Conservation (phyloP, 768 basidiomycete species). For the Pleurotus salmoneostramineus region DNA sequence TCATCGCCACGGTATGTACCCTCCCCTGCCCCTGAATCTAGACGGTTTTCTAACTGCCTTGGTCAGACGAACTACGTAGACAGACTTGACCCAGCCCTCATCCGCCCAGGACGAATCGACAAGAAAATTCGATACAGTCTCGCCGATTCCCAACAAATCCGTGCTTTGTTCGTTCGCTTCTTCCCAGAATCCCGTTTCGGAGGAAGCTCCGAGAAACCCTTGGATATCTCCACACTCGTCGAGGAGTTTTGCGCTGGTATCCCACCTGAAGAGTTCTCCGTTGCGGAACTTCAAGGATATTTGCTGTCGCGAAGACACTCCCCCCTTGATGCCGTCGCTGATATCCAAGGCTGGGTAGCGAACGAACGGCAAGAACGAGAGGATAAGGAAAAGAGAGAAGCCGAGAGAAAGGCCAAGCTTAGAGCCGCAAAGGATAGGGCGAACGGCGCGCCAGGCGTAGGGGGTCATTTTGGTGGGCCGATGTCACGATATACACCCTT, state of each 20-base stretch:
- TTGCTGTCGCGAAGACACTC: slow-evolving; percentile 24
- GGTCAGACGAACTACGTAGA: slow-evolving; percentile 51
- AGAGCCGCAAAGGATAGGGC: slow-evolving; percentile 17
- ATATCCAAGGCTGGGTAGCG: slow-evolving; percentile 26
- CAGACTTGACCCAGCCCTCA: slow-evolving; percentile 48
- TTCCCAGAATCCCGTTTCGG: slow-evolving; percentile 22
- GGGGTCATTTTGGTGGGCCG: neutral
- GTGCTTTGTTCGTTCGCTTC: slow-evolving; percentile 46
- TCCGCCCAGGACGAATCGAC: slow-evolving; percentile 60
- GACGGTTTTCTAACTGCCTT: neutral
- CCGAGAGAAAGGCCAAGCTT: slow-evolving; percentile 17
- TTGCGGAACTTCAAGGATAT: slow-evolving; percentile 43
- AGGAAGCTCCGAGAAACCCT: neutral
- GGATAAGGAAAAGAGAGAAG: slow-evolving; percentile 17
- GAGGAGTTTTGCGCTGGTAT: slow-evolving; percentile 25
- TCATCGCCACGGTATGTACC: slow-evolving; percentile 86
- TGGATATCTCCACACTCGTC: slow-evolving; percentile 11
- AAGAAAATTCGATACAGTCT: slow-evolving; percentile 46
- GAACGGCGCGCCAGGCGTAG: neutral
- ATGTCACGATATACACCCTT: neutral
- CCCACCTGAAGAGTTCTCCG: slow-evolving; percentile 31
- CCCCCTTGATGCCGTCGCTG: slow-evolving; percentile 15
- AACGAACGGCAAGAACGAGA: slow-evolving; percentile 13
- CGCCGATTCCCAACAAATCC: slow-evolving; percentile 41
- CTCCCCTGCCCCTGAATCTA: slow-evolving; percentile 91